These are phyloP conservation scores for Rhizomucor pusillus DNA, from an alignment of 371 early-diverging fungal species.

Conservation along the genomic window DNA sequence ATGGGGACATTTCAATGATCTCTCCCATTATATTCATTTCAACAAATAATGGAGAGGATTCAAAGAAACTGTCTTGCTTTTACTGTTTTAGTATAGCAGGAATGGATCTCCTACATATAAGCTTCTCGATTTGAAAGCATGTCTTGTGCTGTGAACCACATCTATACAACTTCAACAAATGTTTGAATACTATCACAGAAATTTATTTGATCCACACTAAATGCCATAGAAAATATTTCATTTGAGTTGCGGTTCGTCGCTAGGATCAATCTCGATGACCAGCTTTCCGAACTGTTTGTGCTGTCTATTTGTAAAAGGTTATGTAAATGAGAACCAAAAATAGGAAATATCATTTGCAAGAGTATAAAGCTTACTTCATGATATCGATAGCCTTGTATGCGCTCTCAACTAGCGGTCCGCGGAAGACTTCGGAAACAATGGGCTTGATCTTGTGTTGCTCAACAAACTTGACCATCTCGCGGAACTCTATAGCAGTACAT, in stretches of 20 bases:
- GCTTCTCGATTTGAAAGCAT: too few relatives aligned
- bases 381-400: constrained; percentile 40
- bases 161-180: too few relatives aligned
- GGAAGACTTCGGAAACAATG: constrained; percentile 59
- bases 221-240: too few relatives aligned
- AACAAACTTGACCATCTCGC: constrained; percentile 62
- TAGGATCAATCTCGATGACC: constrained; percentile 3
- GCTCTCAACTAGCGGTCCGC: constrained; percentile 43
- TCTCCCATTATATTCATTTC: too few relatives aligned
- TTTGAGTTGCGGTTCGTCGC: background rate
- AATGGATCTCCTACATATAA: too few relatives aligned
- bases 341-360: background rate
- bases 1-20: too few relatives aligned
- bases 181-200: too few relatives aligned
- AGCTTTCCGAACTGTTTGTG: constrained; percentile 8
- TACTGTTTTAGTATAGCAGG: too few relatives aligned
- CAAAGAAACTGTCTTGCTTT: too few relatives aligned
- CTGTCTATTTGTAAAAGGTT: background rate
- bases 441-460: constrained; percentile 55
- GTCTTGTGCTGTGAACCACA: too few relatives aligned
- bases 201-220: too few relatives aligned
- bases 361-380: constrained; percentile 3
- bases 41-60: too few relatives aligned
- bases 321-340: background rate
- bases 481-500: constrained; percentile 34